These are phyloP conservation scores for Sporothrix protearum DNA, from an alignment of 2,329 filamentous ascomycete genomes.

Conservation along the genomic window DNA sequence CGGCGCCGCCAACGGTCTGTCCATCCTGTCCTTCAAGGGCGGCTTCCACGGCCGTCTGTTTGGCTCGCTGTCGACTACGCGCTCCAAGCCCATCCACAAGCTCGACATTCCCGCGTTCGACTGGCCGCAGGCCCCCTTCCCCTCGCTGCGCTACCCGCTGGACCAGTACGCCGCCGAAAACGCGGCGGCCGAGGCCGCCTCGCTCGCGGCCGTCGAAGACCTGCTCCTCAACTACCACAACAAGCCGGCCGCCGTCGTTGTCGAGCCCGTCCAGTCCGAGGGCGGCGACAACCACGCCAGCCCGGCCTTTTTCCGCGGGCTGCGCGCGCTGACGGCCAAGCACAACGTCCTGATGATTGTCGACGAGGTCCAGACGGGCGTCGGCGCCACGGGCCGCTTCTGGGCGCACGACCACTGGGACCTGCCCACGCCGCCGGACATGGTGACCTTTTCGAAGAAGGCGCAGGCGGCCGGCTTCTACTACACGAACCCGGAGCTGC, in stretches of 20 bases:
- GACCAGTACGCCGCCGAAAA: constrained; percentile 77
- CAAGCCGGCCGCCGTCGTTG: constrained; percentile 74
- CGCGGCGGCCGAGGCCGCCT: constrained; percentile 72
- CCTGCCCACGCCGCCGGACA: constrained; percentile 74
- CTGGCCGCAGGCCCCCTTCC: constrained; percentile 90
- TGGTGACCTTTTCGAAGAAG: constrained; percentile 95
- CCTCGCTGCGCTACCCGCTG: constrained; percentile 79
- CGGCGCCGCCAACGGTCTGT: constrained; percentile 70
- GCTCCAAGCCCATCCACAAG: constrained; percentile 92
- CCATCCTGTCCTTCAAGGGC: constrained; percentile 83
- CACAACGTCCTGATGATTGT: constrained; percentile 82
- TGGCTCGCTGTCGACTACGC: constrained; percentile 80
- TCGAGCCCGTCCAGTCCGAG: constrained; percentile 91
- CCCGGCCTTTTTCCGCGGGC: constrained; percentile 77
- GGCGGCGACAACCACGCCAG: constrained; percentile 93
- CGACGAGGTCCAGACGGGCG: constrained; percentile 90
- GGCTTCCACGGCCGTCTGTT: constrained; percentile 90
- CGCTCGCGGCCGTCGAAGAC: constrained; percentile 77
- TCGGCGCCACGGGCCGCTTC: constrained; percentile 89
- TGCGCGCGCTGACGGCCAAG: constrained; percentile 73
- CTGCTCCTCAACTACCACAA: constrained; percentile 75
- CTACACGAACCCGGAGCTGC: constrained; percentile 73
- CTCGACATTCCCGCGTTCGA: constrained; percentile 91
- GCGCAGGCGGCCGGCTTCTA: constrained; percentile 92
- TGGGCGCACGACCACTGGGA: constrained; percentile 97